phyloP scores from a whole-genome alignment of 2,329 filamentous ascomycete genomes.

The Aspergillus arachidicola region DNA sequence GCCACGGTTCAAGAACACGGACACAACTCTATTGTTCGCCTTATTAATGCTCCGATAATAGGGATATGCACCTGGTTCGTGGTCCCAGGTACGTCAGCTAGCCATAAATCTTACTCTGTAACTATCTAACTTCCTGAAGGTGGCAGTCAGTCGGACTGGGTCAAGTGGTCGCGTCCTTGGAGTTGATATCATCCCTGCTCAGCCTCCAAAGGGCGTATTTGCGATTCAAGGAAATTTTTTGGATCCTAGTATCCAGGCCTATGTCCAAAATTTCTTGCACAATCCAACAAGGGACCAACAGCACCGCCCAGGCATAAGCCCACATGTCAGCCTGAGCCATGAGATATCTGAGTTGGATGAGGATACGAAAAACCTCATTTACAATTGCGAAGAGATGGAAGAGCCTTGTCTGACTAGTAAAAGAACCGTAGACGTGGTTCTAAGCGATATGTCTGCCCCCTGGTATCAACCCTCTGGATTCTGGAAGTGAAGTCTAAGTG shows the following conservation, averaged over 20 bases:
- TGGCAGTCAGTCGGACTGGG: slow-evolving; percentile 76
- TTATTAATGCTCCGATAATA: slow-evolving; percentile 18
- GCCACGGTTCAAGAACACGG: not conserved
- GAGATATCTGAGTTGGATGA: not conserved
- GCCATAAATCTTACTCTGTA: slow-evolving; percentile 3
- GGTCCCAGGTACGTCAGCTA: slow-evolving; percentile 55
- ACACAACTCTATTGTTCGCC: not conserved
- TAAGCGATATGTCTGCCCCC: slow-evolving; percentile 99
- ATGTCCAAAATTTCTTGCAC: slow-evolving; percentile 75
- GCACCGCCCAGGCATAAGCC: slow-evolving; percentile 28
- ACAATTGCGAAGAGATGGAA: not conserved
- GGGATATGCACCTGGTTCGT: slow-evolving; percentile 59
- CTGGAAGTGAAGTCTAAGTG: slow-evolving; percentile 87
- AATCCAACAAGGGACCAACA: slow-evolving; percentile 63
- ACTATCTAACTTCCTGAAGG: slow-evolving; percentile 52
- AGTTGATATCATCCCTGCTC: slow-evolving; percentile 90
- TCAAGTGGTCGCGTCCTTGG: slow-evolving; percentile 81
- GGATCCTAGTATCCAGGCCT: slow-evolving; percentile 69
- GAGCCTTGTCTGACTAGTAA: slow-evolving; percentile 30
- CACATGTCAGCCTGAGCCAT: slow-evolving; percentile 5
- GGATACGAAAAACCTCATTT: not conserved
- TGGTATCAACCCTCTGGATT: slow-evolving; percentile 80
- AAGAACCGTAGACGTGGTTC: slow-evolving; percentile 80
- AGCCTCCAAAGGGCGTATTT: slow-evolving; percentile 87
- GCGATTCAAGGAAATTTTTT: slow-evolving; percentile 95